These are phyloP conservation scores for Trypanosoma rangeli DNA, from an alignment of 208 protist species.

Conservation along the genomic window DNA sequence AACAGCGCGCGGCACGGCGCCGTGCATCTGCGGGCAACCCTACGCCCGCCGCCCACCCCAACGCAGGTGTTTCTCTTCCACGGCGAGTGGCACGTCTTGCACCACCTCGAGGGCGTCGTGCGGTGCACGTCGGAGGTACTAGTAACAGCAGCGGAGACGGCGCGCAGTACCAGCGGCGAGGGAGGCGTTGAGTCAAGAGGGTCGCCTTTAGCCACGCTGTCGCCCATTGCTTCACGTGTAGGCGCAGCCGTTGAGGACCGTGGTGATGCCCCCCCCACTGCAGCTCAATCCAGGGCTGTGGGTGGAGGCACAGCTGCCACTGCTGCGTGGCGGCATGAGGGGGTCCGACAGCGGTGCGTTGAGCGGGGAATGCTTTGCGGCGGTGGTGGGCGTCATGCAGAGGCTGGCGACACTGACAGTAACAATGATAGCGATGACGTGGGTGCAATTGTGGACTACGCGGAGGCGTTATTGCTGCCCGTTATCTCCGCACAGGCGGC, in stretches of 20 bases:
- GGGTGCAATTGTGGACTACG: conserved; percentile 12
- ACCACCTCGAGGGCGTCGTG: conserved; percentile 21
- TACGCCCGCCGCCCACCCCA: not conserved
- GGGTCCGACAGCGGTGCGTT: not conserved
- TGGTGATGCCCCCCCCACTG: too few species aligned
- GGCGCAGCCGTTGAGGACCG: too few species aligned
- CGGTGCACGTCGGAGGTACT: not conserved
- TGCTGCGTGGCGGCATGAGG: not conserved
- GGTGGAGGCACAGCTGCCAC: too few species aligned
- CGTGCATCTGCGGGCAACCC: not conserved
- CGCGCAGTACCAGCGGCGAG: too few species aligned
- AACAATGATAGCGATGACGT: conserved; percentile 5
- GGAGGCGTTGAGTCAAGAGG: not conserved
- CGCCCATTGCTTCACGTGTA: too few species aligned
- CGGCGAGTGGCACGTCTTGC: conserved; percentile 20
- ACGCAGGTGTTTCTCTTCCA: conserved; percentile 30
- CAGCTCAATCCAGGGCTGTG: too few species aligned
- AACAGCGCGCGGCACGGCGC: conserved; percentile 13
- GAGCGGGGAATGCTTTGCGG: not conserved
- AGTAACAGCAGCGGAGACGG: too few species aligned
- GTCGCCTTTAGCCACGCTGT: not conserved
- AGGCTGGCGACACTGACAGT: not conserved
- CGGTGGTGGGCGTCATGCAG: not conserved
- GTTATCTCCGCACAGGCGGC: not conserved
- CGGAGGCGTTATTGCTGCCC: conserved; percentile 12